A percentile compares a stretch with the other conserved stretches of the same genome.
Conservation (phyloP, 106 monocot genomes). For the Dactylorhiza incarnata region DNA sequence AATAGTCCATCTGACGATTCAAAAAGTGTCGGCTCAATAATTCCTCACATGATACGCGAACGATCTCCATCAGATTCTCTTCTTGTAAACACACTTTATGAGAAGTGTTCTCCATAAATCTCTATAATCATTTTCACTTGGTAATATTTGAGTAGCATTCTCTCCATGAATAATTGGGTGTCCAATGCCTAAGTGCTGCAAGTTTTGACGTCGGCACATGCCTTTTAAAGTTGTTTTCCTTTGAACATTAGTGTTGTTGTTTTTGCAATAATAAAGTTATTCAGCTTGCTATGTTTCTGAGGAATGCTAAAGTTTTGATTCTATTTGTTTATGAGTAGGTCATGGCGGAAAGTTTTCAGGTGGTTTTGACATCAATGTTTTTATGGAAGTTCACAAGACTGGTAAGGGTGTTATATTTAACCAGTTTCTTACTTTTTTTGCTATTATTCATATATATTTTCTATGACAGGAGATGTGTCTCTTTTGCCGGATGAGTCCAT, state of each 20-base stretch:
- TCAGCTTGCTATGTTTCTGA: background rate
- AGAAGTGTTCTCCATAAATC: no score
- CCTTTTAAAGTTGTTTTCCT: background rate
- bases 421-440: background rate
- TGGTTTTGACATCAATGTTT: conserved; percentile 91
- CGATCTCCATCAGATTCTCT: no score
- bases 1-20: no score
- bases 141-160: no score
- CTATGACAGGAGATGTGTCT: conserved; percentile 5
- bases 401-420: conserved; percentile 28
- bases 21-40: no score
- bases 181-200: background rate
- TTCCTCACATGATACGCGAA: no score
- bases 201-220: background rate
- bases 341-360: conserved; percentile 76
- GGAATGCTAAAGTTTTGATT: background rate
- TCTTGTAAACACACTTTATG: no score
- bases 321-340: conserved; percentile 29
- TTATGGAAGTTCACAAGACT: conserved; percentile 65
- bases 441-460: background rate
- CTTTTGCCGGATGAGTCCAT: conserved; percentile 7
- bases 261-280: background rate
- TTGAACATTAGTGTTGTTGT: background rate
- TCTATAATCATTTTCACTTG: no score
- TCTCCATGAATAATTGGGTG: no score